Base-by-base conservation (phyloP, 148 eudicot species). In the Gaultheria prostrata region DNA sequence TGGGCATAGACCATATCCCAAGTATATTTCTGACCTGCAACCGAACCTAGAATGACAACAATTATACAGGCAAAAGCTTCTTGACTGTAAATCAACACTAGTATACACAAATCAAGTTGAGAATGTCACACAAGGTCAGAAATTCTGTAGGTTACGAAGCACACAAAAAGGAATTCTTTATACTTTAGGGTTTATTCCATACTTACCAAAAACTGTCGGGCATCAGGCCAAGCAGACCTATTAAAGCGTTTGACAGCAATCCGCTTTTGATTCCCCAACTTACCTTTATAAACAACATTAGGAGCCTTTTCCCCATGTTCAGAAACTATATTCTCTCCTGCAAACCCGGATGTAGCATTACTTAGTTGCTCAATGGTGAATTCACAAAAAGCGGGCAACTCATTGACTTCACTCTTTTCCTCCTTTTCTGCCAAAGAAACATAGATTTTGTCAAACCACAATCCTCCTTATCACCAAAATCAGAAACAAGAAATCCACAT, bases 291-390 rank as follows among this genome's bases (percentile, higher is more conserved):
- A 46, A 95, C 98, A 75, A 95, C 91, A 85, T 95, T 95, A 43
- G 98, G 98, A 77, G 98, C 98, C 87, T 94, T 96, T 84, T 93
- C 98, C 54, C 98, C 98, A 85, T 96, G 98, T 86, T 96, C 98
- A 45, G 98, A 96, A 85, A 96, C 98, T 88, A 96, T 96, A 81
- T 94, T 94, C 87, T 96, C 98, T 21, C 83, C 93, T 5, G 98
- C 95, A 90, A 96, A 96, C 61, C 98, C 97, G 33, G 97, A 94
- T 39, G 98, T 96, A 79, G 98, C 95, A 12, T 49, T 86, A 85
- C 92, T 90, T 70, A 96, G 98, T 82, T 93, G 94, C 39, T 93
- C 97, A 72, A 94, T 39, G 67, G 95, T 84, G 83, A 79, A 96
- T 84, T 94, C 95, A 17, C 90, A 92, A 88, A 96, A 94, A 43